phyloP scores from a whole-genome alignment of 2,329 filamentous ascomycete genomes.

The Penicillium psychrosexuale region DNA sequence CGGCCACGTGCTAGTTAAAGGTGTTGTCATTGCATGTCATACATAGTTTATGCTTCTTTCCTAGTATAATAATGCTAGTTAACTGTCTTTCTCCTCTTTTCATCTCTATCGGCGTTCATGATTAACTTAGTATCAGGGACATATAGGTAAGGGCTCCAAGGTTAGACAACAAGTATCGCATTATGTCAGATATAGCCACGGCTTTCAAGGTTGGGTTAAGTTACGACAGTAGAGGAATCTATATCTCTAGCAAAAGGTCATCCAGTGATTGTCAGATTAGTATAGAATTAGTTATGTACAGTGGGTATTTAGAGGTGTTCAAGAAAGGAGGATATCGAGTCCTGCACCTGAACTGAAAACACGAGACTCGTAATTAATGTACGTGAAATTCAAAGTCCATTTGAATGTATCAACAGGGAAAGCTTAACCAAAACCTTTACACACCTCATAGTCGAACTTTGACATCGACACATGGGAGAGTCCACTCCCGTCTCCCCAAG shows the following conservation, averaged over 20 bases:
- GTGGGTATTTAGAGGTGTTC: not conserved
- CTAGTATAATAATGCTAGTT: too few species aligned
- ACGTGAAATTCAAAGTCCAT: not conserved
- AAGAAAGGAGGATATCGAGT: not conserved
- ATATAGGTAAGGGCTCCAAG: not conserved
- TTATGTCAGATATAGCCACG: not conserved
- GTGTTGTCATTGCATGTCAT: not conserved
- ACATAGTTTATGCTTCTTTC: not conserved
- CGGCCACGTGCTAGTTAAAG: not conserved
- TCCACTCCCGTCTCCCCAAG: constrained; percentile 80
- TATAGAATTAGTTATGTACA: constrained; percentile 1
- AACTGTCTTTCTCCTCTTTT: not conserved
- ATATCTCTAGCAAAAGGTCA: not conserved
- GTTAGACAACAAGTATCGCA: not conserved
- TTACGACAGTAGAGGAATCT: not conserved
- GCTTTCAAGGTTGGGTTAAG: not conserved
- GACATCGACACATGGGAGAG: constrained; percentile 86
- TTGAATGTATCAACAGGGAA: not conserved
- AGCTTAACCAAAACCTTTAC: not conserved
- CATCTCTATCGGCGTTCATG: not conserved
- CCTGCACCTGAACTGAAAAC: not conserved
- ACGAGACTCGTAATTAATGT: not conserved
- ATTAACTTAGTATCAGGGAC: not conserved
- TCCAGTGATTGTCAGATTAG: not conserved
- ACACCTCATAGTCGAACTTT: constrained; percentile 66